Evolutionary conservation across 2,329 filamentous ascomycete genomes (phyloP).

Genomic region (Claviceps capensis): DNA sequence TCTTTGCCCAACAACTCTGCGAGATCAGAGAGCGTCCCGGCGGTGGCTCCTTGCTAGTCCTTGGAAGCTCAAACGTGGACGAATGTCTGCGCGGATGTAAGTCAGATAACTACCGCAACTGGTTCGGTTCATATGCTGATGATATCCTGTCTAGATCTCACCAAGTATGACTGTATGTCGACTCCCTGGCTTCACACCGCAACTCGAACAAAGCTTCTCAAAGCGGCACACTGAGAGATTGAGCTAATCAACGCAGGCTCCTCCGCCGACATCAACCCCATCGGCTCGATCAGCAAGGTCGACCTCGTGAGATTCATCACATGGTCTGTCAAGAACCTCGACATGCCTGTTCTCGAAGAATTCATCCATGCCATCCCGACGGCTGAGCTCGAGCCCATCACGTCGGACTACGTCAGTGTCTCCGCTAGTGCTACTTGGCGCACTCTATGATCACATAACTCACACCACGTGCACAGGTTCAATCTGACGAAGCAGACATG

Average conservation of each 20-base stretch:
- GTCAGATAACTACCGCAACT: background rate
- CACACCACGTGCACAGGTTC: constrained; percentile 5
- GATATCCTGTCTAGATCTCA: constrained; percentile 15
- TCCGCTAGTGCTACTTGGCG: constrained; percentile 3
- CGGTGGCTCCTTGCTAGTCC: constrained; percentile 14
- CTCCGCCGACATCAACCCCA: constrained; percentile 27
- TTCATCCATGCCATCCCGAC: constrained; percentile 47
- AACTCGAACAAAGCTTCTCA: background rate
- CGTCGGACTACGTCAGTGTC: constrained; percentile 15
- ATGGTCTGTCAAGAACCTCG: constrained; percentile 40
- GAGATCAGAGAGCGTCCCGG: constrained; percentile 11
- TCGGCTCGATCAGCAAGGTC: constrained; percentile 31
- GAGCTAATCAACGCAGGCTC: constrained; percentile 1
- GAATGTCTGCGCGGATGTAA: constrained; percentile 10
- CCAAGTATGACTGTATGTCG: constrained; percentile 15
- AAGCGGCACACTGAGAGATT: background rate
- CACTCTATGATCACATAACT: constrained; percentile 4
- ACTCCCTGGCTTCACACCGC: background rate
- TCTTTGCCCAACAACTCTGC: constrained; percentile 33
- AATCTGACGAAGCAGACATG: constrained; percentile 29
- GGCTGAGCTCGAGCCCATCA: constrained; percentile 34
- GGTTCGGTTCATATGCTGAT: background rate
- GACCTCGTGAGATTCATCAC: constrained; percentile 53
- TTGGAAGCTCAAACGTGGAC: constrained; percentile 16
- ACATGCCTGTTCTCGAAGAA: constrained; percentile 45